phyloP scores from a whole-genome alignment of 2,329 filamentous ascomycete species.

The Neoscytalidium dimidiatum region DNA sequence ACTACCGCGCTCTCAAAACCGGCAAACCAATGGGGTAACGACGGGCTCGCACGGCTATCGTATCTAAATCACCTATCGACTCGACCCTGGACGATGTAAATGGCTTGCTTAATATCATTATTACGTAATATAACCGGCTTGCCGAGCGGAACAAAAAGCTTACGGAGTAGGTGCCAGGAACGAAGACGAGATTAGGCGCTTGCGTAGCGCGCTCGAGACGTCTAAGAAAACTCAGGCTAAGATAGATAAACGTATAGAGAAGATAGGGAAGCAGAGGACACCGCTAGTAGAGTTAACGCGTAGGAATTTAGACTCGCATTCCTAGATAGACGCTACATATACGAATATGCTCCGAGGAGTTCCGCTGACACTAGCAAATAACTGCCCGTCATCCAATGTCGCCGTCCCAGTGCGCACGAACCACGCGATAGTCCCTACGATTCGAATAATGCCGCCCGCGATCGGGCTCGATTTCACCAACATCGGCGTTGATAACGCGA shows the following conservation, averaged over 20 bases:
- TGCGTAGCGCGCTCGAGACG: neutral
- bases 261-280: neutral
- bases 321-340: neutral
- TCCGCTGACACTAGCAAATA: neutral
- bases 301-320: neutral
- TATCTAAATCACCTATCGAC: neutral
- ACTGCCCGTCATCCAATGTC: neutral
- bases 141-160: neutral
- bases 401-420: neutral
- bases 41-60: neutral
- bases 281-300: neutral
- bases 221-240: neutral
- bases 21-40: neutral
- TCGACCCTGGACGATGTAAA: neutral
- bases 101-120: neutral
- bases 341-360: neutral
- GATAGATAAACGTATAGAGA: neutral
- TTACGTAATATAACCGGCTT: neutral
- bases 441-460: neutral
- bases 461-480: neutral
- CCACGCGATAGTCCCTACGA: neutral
- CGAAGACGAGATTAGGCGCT: neutral
- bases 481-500: neutral
- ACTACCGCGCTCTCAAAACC: neutral
- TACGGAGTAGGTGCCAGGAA: neutral